A percentile compares a stretch with the other conserved stretches of the same genome.
Conservation (phyloP, 2,329 filamentous ascomycete genomes). For the Sordariomycetes sp. region DNA sequence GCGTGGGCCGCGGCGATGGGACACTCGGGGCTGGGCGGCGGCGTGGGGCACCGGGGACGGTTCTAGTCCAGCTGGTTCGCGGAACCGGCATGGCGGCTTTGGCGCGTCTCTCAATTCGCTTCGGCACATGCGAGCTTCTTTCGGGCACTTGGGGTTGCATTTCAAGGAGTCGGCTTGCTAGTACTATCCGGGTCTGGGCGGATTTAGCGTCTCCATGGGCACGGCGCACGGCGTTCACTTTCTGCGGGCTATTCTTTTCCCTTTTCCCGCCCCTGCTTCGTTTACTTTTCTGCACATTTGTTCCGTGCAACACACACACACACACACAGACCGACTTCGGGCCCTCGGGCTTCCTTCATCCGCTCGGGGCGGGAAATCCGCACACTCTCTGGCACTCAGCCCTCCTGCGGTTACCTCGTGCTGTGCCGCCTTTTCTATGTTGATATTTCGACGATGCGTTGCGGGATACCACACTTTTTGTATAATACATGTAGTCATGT, state of each 20-base stretch:
- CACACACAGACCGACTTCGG: not conserved
- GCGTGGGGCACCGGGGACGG: not conserved
- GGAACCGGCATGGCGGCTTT: not conserved
- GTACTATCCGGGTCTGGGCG: not conserved
- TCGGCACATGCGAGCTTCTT: not conserved
- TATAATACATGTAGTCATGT: too few relatives aligned
- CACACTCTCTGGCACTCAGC: too few relatives aligned
- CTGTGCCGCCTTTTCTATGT: too few relatives aligned
- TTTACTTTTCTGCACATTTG: not conserved
- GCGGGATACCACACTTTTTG: too few relatives aligned
- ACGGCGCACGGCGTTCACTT: not conserved
- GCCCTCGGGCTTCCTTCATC: not conserved
- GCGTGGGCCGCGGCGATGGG: constrained; percentile 13
- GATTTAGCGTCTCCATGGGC: not conserved
- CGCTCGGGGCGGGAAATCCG: too few relatives aligned
- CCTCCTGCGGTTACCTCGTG: too few relatives aligned
- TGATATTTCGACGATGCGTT: too few relatives aligned
- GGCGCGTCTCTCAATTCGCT: not conserved
- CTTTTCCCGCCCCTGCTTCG: not conserved
- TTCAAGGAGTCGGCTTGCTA: not conserved
- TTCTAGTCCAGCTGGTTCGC: not conserved
- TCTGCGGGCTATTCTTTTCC: too few relatives aligned
- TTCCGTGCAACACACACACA: not conserved
- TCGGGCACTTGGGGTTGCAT: not conserved
- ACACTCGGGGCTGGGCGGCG: not conserved